Evolutionary conservation across 108 stramenopile genomes (phyloP), one percentile per base, ranked within the genome.

Genomic region (Cyclotella baltica): DNA sequence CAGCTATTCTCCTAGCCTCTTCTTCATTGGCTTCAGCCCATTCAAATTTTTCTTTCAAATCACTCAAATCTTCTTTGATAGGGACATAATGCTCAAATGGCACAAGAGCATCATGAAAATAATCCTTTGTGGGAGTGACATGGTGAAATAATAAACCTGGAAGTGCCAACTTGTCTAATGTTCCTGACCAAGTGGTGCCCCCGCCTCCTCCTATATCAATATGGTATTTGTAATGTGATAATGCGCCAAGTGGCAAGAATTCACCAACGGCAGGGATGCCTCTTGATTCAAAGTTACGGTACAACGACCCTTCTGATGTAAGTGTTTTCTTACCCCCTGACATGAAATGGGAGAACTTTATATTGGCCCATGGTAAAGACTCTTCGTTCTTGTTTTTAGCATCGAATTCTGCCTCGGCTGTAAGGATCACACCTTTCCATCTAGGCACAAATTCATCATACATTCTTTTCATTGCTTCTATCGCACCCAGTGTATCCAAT

Each of bases 321-420:
- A 57, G 43, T 6, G 43, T 56, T 38, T 83, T 73, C 13, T 75
- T 78, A 0, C 85, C 77, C 15, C 82, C 64, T 2, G 76, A 61
- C 37, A 73, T 85, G 8, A 84, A 62, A 63, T 62, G 73, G 0
- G 88, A 85, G 82, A 91, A 91, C 62, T 91, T 87, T 52, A 88
- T 77, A 64, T 91, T 76, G 30, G 56, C 56, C 82, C 82, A 83
- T 0, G 82, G 82, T 30, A 35, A 62, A 16, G 59, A 51, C 1
- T 3, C 61, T 1, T 31, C 18, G 18, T 3, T 55, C 20, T 31
- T 23, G 18, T 3, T 55, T 23, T 29, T 59, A 4, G 75, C 78
- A 0, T 80, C 79, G 10, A 50, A 31, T 50, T 80, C 79, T 4
- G 83, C 83, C 61, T 80, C 75, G 8, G 79, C 67, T 19, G 83